phyloP scores from a whole-genome alignment of 2,329 filamentous ascomycete genomes.

The Colletotrichum sp. region DNA sequence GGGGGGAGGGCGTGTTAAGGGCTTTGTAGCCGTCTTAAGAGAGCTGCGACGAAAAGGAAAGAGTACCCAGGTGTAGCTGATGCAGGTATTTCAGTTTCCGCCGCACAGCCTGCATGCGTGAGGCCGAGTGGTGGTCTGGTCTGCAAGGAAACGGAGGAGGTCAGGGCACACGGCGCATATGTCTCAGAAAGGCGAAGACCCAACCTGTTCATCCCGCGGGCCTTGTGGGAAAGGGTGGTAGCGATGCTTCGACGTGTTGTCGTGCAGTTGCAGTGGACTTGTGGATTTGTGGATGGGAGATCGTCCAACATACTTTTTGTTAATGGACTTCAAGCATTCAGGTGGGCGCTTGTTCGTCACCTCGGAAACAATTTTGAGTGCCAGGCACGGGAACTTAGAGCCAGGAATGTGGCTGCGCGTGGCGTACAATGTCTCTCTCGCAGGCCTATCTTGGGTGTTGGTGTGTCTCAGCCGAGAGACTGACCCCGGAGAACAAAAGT shows the following conservation, averaged over 20 bases:
- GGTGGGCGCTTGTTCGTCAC: not conserved
- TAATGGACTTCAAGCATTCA: not conserved
- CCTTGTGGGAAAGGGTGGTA: not conserved
- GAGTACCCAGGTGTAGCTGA: not conserved
- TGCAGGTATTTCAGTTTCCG: not conserved
- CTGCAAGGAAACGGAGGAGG: not conserved
- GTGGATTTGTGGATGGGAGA: not conserved
- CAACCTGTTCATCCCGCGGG: not conserved
- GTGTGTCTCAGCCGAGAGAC: not conserved
- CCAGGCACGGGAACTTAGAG: not conserved
- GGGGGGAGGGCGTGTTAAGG: not conserved
- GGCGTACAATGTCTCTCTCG: not conserved
- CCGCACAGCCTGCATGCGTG: not conserved
- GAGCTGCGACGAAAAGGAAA: not conserved
- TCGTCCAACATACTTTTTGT: not conserved
- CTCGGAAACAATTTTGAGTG: not conserved
- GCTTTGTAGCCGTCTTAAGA: not conserved
- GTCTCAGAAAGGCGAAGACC: slow-evolving; percentile 1
- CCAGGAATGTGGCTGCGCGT: not conserved
- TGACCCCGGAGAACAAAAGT: not conserved
- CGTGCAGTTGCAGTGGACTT: not conserved
- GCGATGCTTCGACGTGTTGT: not conserved
- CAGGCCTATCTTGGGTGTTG: not conserved
- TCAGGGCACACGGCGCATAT: not conserved
- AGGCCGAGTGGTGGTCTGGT: not conserved